Conservation (phyloP, 2,329 filamentous ascomycete species). For the Trichoderma endophyticum region DNA sequence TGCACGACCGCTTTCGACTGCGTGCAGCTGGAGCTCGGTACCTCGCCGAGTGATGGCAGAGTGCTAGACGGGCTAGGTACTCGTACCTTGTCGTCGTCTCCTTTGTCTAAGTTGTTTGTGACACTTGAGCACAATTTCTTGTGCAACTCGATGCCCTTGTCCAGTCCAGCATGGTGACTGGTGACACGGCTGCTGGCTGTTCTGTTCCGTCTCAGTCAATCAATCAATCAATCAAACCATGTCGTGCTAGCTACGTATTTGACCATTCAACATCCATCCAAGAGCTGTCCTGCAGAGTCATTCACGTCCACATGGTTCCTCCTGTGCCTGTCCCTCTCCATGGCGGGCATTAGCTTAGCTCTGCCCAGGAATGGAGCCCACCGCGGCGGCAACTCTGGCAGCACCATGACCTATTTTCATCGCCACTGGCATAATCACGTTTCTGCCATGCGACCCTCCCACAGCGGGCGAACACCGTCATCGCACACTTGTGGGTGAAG, state of each 20-base stretch:
- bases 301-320: background rate
- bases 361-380: background rate
- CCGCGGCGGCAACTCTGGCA: background rate
- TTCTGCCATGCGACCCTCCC: constrained; percentile 9
- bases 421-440: background rate
- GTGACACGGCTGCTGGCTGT: background rate
- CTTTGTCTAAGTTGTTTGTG: background rate
- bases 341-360: background rate
- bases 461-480: background rate
- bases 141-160: background rate
- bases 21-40: background rate
- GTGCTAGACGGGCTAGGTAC: background rate
- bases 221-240: background rate
- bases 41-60: background rate
- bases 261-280: background rate
- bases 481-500: background rate
- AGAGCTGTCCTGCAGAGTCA: background rate
- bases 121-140: background rate
- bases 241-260: background rate
- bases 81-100: background rate
- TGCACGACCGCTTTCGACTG: background rate
- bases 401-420: background rate
- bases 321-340: background rate
- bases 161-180: background rate
- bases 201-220: background rate